These are phyloP conservation scores for Andalucia godoyi DNA, from an alignment of 78 protist species.

Conservation along the genomic window DNA sequence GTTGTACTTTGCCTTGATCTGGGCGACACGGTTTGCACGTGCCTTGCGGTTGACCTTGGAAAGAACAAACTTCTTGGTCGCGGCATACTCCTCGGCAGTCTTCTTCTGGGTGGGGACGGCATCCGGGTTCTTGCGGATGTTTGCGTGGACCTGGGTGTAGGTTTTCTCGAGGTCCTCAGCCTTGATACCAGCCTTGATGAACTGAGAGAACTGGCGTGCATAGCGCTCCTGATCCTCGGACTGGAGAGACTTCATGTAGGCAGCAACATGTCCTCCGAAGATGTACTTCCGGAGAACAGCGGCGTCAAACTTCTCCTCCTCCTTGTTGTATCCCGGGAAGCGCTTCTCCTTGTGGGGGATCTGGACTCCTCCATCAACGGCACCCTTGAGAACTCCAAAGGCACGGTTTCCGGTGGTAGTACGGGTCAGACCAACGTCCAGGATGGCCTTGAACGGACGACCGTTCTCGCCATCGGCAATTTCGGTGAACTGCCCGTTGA, in stretches of 20 bases:
- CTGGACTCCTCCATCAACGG: constrained; percentile 94
- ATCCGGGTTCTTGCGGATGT: constrained; percentile 79
- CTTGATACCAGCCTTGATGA: constrained; percentile 59
- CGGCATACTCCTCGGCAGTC: neutral
- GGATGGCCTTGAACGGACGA: constrained; percentile 86
- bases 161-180: constrained; percentile 72
- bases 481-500: constrained; percentile 26
- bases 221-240: constrained; percentile 79
- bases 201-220: constrained; percentile 70
- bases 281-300: constrained; percentile 73
- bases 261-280: constrained; percentile 92
- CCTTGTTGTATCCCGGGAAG: constrained; percentile 85
- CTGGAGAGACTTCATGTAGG: constrained; percentile 82
- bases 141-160: constrained; percentile 75
- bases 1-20: too few relatives aligned
- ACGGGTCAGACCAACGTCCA: constrained; percentile 91
- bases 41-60: neutral
- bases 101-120: constrained; percentile 17
- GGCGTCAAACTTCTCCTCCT: constrained; percentile 56
- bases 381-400: constrained; percentile 88
- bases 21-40: neutral
- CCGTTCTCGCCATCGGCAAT: constrained; percentile 48
- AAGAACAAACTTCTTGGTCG: neutral
- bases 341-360: constrained; percentile 90
- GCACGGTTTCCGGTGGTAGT: constrained; percentile 93